phyloP scores from a whole-genome alignment of 176 grass and related monocot species.

The Bonia amplexicaulis region DNA sequence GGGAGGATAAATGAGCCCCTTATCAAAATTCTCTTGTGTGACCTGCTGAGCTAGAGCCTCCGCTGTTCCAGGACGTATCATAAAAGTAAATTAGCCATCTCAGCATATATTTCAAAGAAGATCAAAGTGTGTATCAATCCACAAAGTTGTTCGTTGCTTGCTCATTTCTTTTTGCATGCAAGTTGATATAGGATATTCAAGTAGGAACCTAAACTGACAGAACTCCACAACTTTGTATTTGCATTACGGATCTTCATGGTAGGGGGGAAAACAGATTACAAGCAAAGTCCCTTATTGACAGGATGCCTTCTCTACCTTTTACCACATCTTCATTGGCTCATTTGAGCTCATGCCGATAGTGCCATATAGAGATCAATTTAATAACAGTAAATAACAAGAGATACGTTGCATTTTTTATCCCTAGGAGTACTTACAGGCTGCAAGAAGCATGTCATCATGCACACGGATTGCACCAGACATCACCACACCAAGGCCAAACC shows the following conservation, averaged over 20 bases:
- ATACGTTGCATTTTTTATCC: background rate
- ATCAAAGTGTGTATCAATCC: background rate
- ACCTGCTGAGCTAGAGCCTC: slow-evolving; percentile 84
- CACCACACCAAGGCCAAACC: slow-evolving; percentile 83
- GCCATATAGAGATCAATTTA: background rate
- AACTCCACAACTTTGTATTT: background rate
- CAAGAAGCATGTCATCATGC: slow-evolving; percentile 77
- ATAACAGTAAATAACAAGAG: background rate
- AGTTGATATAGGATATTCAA: background rate
- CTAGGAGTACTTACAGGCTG: slow-evolving; percentile 61
- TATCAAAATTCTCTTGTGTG: slow-evolving; percentile 56
- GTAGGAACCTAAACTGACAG: background rate
- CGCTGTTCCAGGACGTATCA: slow-evolving; percentile 37
- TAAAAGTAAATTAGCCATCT: background rate
- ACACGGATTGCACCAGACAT: slow-evolving; percentile 77
- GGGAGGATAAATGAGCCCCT: slow-evolving; percentile 75
- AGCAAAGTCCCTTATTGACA: background rate
- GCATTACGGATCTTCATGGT: background rate
- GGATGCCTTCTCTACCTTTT: background rate
- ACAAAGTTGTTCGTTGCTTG: background rate
- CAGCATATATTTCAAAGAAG: background rate
- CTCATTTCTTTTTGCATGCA: background rate
- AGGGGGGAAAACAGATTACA: background rate
- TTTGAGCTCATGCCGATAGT: background rate
- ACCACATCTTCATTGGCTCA: background rate